phyloP scores from a whole-genome alignment of 1,284 basidiomycete genomes.

The Apiotrichum laibachii region DNA sequence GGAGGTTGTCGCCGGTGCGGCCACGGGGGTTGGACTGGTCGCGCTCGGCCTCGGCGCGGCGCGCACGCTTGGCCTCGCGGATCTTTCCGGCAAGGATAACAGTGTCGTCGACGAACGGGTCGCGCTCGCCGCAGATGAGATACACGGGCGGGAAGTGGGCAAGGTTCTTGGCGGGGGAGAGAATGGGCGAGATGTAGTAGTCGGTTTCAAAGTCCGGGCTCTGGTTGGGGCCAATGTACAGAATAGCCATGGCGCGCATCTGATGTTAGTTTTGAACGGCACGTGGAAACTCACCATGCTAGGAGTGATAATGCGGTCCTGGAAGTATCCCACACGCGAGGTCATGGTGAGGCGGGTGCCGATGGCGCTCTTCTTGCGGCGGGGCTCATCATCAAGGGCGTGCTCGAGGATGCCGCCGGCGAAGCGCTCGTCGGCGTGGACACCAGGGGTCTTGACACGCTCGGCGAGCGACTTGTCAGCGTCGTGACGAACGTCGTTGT shows the following conservation, averaged over 20 bases:
- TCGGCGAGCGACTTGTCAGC: conserved; percentile 53
- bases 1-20: conserved; percentile 52
- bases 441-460: conserved; percentile 49
- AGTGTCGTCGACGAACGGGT: conserved; percentile 93
- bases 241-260: conserved; percentile 98
- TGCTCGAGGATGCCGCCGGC: conserved; percentile 17
- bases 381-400: conserved; percentile 18
- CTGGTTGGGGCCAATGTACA: conserved; percentile 88
- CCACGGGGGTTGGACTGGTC: not conserved
- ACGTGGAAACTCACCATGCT: conserved; percentile 73
- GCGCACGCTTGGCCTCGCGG: conserved; percentile 81
- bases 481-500: conserved; percentile 32
- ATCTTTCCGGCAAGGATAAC: conserved; percentile 89
- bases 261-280: conserved; percentile 43
- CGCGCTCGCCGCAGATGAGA: conserved; percentile 91
- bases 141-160: conserved; percentile 90
- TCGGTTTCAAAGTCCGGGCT: conserved; percentile 92
- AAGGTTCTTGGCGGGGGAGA: conserved; percentile 76
- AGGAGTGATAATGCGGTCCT: conserved; percentile 83
- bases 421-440: conserved; percentile 19
- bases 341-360: conserved; percentile 93
- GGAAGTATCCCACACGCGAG: conserved; percentile 89
- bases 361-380: conserved; percentile 54
- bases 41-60: conserved; percentile 61
- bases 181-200: conserved; percentile 90